Evolutionary conservation across 768 basidiomycete genomes (phyloP), one percentile per base, ranked within the genome.

Genomic region (Boletus tylopilopsis): DNA sequence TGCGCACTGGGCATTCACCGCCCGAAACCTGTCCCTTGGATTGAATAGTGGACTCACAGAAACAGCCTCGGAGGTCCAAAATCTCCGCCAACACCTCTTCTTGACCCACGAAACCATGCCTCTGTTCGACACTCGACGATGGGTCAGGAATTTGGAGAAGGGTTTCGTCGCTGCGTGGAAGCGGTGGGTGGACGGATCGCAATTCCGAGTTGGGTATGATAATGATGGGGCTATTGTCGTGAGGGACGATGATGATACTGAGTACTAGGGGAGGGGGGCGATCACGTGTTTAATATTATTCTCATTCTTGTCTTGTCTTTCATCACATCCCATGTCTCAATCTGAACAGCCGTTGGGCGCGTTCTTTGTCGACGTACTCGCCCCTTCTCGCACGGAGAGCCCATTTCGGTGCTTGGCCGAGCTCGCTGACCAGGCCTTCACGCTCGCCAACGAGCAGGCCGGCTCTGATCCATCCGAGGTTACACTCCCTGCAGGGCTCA

Each of bases 61-160:
- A 18, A 32, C 16, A n/a, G 46, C n/a, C 13, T 73, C 74, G 24
- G 73, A 69, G 52, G 63, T 79, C 9, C 53, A 73, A 16, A 59
- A 68, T 6, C 61, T 79, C 39, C 71, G 77, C 12, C 62, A 64
- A 32, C 62, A 68, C 42, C 61, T 79, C 15, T 78, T 73, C 60
- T 51, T 76, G 13, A 58, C 63, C 36, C 61, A 78, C 5, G 73
- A 74, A 30, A 53, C 52, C 5, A 71, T 71, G 56, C 75, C 78
- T 0, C 56, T 79, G 38, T 79, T 79, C 50, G 78, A 79, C 47
- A 79, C 78, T 2, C 42, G 29, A 41, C 62, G 74, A 27, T 79
- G 77, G 76, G 73, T 72, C 16, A 58, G 58, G 45, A 76, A 79
- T 45, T 53, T 78, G 39, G 78, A 79, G 62, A 73, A 73, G 54